Base-by-base conservation (phyloP, 768 basidiomycete species). In the Psilocybe tampanensis region DNA sequence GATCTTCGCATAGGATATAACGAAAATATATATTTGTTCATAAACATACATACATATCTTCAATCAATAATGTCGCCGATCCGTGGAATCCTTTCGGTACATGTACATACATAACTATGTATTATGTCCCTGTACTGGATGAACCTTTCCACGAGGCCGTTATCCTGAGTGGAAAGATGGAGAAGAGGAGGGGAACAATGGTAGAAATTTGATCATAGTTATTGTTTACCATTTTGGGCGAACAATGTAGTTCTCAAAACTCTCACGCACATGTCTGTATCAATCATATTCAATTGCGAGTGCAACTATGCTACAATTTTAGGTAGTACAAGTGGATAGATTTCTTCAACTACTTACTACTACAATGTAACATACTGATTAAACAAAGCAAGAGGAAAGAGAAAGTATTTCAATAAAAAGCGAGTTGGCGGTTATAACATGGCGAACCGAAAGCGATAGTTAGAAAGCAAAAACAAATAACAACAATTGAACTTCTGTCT, bases 171-270 rank as follows among this genome's bases (percentile, higher is more conserved):
- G n/a, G n/a, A n/a, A n/a, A n/a, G n/a, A n/a, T n/a, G n/a, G n/a
- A n/a, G n/a, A n/a, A n/a, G n/a, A n/a, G n/a, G n/a, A n/a, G n/a
- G n/a, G n/a, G n/a, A n/a, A n/a, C 15, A 34, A 7, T 34, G 7
- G 33, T 34, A 34, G 33, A 34, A 34, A 15, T 39, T 15, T 39
- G 36, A 39, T 15, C 15, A 6, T 24, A 18, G 21, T 33, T 45
- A 55, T 55, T 55, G 54, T 55, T 45, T 34, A 15, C 54, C 33
- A 32, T 18, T 48, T 36, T 48, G 41, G 39, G 54, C 6, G 23
- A 21, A 26, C 34, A 48, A 41, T 2, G 26, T 34, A 19, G 15
- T 23, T n/a, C 23, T 45, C 19, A 45, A 45, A 22, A 24, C n/a
- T n/a, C n/a, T n/a, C n/a, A n/a, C n/a, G n/a, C n/a, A n/a, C n/a